Evolutionary conservation across 1,139 yeast genomes (phyloP), one percentile per base, ranked within the genome.

Genomic region (Casaregolazyma lundiana): DNA sequence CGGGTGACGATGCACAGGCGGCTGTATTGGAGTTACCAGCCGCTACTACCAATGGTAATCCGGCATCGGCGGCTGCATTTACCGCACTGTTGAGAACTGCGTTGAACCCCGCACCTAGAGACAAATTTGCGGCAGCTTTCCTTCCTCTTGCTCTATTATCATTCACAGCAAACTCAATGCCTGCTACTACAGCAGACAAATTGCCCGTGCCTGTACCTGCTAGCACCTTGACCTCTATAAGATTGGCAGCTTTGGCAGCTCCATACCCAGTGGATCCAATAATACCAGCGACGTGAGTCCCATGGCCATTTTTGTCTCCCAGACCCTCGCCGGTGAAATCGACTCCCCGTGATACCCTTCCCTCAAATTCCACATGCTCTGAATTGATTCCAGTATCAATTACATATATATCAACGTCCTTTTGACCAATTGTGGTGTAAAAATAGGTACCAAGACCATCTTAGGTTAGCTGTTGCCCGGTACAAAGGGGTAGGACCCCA

Each of bases 241-340:
- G 60, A 4, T 70, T 70, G 9, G 77, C 82, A 9, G 74, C 65
- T 59, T 89, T 89, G 5, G 95, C 84, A 0, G 85, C 95, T 0
- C 97, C 96, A 63, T 71, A 89, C 0, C 82, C 78, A 36, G 64
- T 67, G 0, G 96, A 86, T 0, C 95, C 96, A 39, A 87, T 75
- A 9, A 88, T 65, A 0, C 97, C 96, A 0, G 97, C 95, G 2
- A 89, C 96, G 64, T 89, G 96, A 0, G 96, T 87, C 3, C 86
- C 81, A 60, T 85, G 94, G 0, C 94, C 92, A 58, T 81, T 81
- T 4, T 56, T 54, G 59, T 84, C 94, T 0, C 86, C 86, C 1
- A 68, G 56, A 0, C 82, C 87, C 60, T 79, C 85, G 0, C 69
- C 72, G 0, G 88, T 80, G 49, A 81, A 76, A 59, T 83, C 88